Base-by-base conservation (phyloP, 371 early-diverging fungal species). In the Apophysomyces sp. region DNA sequence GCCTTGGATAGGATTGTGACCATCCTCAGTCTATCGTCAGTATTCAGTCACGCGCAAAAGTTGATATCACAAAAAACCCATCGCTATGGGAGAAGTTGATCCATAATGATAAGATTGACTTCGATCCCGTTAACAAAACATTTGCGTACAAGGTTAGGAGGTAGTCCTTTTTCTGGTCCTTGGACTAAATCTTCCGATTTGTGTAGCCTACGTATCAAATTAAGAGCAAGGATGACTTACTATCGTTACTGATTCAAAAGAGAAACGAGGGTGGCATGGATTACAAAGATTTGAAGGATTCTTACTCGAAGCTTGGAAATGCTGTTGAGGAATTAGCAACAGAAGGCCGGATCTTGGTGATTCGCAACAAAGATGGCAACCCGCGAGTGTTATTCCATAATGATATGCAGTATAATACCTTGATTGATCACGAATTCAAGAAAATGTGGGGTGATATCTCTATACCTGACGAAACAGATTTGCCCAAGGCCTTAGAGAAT, bases 201-300 rank as follows among this genome's bases (percentile, higher is more conserved):
- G 4, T 28, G 5, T 72, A 89, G 88, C 95, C 94, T 32, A 86
- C 89, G 32, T 93, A 86, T 62, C 81, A 87, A 30, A 87, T 95
- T 55, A 84, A 85, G 41, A 85, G 82, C 55, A 88, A 88, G 51
- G 92, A 91, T 15, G 93, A 93, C 54, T 68, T 95, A 24, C 61
- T 93, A 15, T 69, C 74, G 6, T 66, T 92, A 11, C 73, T 95
- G 55, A 77, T 87, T 26, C 66, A 76, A 29, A 78, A 82, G 29
- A 78, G 72, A 37, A 77, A 82, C 41, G 77, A 84, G 37, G 90
- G 89, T 15, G 95, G 93, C 2, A 86, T 91, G 76, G 92, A 92
- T 32, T 85, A 87, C 53, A 90, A 89, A 65, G 90, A 89, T 40
- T 78, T 95, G 36, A 86, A 86, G 40, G 95, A 94, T 58, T 93